These are phyloP conservation scores for Zizania latifolia DNA, from an alignment of 176 grass and related monocot species.

Conservation along the genomic window DNA sequence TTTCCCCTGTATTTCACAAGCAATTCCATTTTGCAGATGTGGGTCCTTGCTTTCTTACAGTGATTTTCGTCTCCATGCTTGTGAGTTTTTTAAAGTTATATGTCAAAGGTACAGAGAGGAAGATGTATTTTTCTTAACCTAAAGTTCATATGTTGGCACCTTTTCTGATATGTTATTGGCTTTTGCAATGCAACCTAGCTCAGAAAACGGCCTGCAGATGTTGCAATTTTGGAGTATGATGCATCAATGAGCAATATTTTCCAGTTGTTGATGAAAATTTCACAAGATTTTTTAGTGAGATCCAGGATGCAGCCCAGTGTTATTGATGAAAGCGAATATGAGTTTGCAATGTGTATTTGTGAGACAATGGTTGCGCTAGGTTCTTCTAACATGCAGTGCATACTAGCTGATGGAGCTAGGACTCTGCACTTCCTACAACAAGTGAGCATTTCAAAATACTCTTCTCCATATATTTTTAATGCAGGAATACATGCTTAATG, in stretches of 20 bases:
- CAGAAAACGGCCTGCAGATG: constrained; percentile 88
- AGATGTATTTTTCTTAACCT: constrained; percentile 2
- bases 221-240: constrained; percentile 70
- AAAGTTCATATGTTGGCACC: neutral
- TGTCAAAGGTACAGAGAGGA: constrained; percentile 69
- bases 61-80: constrained; percentile 92
- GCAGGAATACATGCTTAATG: constrained; percentile 12
- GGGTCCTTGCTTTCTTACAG: constrained; percentile 71
- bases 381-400: constrained; percentile 96
- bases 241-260: constrained; percentile 76
- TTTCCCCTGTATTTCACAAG: constrained; percentile 12
- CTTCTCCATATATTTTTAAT: constrained; percentile 8
- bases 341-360: constrained; percentile 75
- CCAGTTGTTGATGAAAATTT: constrained; percentile 86
- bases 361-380: constrained; percentile 92
- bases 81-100: constrained; percentile 90
- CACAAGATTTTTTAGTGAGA: constrained; percentile 74
- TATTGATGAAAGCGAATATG: constrained; percentile 82
- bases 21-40: constrained; percentile 53
- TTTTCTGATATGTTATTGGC: constrained; percentile 27
- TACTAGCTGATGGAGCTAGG: constrained; percentile 63
- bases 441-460: constrained; percentile 42
- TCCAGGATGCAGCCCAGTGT: constrained; percentile 47
- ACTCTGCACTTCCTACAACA: constrained; percentile 82
- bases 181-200: constrained; percentile 18